Evolutionary conservation across 1,284 basidiomycete genomes (phyloP), one percentile per base, ranked within the genome.

Genomic region (Termitomyces sp.): DNA sequence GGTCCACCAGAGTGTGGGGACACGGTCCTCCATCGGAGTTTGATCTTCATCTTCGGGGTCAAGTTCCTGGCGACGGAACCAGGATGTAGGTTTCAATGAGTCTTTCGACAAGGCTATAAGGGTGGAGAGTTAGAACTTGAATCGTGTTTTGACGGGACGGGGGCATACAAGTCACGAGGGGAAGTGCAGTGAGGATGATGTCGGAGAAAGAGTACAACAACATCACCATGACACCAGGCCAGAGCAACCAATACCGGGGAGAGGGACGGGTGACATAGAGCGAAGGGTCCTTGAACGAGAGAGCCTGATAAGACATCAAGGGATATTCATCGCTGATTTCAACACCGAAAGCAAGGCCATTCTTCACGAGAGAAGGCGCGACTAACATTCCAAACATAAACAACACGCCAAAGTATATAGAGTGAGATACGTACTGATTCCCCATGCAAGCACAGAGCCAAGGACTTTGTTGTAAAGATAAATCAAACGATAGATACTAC

Each of bases 201-300:
- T 79, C 75, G n/a, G 75, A 68, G 61, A 79, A 77, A 53, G 77
- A 78, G 65, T 78, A 78, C 50, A 79, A 58, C 60, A 78, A 70
- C 72, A 79, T 76, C 65, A 80, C 76, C 48, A 78, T 62, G 36
- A 86, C 81, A 62, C 84, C 85, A 36, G 83, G 83, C 83, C 84
- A 88, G 39, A 88, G 71, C 31, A 85, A 72, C 83, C 84, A 86
- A 71, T 86, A 86, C 34, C 84, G 77, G 12, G 84, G 83, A 1
- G 82, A 84, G 2, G 83, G 81, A 0, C 58, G 54, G 24, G 69
- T 70, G 54, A 75, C 58, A 59, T 75, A 79, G 33, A 62, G 55
- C 2, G 65, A 59, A 30, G 76, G 74, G 55, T 81, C 73, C 3
- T 61, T 60, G 70, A 80, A 78, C 5, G 74, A 73, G 62, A 82